Evolutionary conservation across 768 basidiomycete species (phyloP), one percentile per base, ranked within the genome.

Genomic region (Amanita pallidorosea): DNA sequence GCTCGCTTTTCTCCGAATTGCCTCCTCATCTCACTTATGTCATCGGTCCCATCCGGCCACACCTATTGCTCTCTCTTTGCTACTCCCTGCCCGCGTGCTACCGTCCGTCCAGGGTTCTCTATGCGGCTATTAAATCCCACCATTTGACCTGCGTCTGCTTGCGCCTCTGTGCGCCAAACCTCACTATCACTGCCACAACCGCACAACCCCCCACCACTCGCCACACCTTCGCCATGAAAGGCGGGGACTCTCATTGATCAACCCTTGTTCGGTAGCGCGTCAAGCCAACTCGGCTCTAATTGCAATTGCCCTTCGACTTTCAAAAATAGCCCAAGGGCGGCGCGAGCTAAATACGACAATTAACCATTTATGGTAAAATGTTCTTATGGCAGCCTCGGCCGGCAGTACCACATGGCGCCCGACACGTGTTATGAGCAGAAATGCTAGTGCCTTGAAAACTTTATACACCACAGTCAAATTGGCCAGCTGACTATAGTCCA

Each of bases 361-460:
- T 43, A 43, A 4, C 42, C 42, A 27, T 25, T 9, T 43, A 7
- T 43, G 25, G 42, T 2, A 15, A 29, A 29, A 25, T 25, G 29
- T 29, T 43, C 8, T 42, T 18, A 20, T 17, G 18, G 41, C 17
- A 13, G 5, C 25, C 15, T 27, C 25, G 40, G 40, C 40, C 40
- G 40, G 40, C 42, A 15, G 25, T 2, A 25, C 42, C 42, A 43
- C 23, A 27, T 27, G 42, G 42, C 25, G 12, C 25, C 42, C 42
- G 42, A 36, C 48, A 49, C 38, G 48, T 49, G 48, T 20, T 18
- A 31, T 17, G 6, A 37, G 35, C 38, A 20, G 42, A 40, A 49
- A 31, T 35, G 25, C 23, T 29, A 29, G 48, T 41, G 29, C 48
- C 48, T 48, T 48, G 47, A 48, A 48, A 48, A 48, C 36, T 20